phyloP scores from a whole-genome alignment of 1,139 yeast species.

The Lodderomyces theae region DNA sequence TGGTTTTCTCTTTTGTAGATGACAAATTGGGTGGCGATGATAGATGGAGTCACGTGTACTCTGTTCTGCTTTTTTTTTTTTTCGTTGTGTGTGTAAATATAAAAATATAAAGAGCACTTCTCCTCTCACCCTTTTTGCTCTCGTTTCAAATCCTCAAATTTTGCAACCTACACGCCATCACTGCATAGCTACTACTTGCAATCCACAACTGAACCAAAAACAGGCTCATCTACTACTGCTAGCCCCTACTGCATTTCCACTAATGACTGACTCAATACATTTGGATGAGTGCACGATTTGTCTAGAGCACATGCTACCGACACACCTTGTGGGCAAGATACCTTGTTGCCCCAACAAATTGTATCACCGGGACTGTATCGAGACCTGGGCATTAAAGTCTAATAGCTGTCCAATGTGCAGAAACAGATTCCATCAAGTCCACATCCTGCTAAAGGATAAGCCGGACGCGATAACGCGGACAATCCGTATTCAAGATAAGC shows the following conservation, averaged over 20 bases:
- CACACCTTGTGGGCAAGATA: slow-evolving; percentile 32
- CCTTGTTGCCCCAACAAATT: slow-evolving; percentile 34
- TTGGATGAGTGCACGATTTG: slow-evolving; percentile 47
- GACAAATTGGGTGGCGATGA: not conserved
- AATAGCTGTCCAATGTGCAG: slow-evolving; percentile 58
- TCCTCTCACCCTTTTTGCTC: not conserved
- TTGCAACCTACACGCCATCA: not conserved
- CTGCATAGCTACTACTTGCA: no score
- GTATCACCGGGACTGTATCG: slow-evolving; percentile 47
- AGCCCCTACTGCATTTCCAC: not conserved
- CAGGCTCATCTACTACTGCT: not conserved
- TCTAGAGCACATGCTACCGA: slow-evolving; percentile 32
- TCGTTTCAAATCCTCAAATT: not conserved
- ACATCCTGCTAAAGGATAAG: slow-evolving; percentile 12
- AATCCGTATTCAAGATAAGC: slow-evolving; percentile 29
- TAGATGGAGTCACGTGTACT: not conserved
- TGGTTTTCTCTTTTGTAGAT: no score
- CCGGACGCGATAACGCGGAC: slow-evolving; percentile 13
- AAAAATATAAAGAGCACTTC: not conserved
- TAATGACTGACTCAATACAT: not conserved
- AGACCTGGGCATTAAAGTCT: slow-evolving; percentile 47
- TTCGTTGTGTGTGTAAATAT: not conserved
- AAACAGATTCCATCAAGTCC: slow-evolving; percentile 28
- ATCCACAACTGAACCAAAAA: not conserved
- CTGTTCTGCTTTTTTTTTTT: not conserved